Conservation (phyloP, 1,284 basidiomycete species). For the Puccinia polysora region DNA sequence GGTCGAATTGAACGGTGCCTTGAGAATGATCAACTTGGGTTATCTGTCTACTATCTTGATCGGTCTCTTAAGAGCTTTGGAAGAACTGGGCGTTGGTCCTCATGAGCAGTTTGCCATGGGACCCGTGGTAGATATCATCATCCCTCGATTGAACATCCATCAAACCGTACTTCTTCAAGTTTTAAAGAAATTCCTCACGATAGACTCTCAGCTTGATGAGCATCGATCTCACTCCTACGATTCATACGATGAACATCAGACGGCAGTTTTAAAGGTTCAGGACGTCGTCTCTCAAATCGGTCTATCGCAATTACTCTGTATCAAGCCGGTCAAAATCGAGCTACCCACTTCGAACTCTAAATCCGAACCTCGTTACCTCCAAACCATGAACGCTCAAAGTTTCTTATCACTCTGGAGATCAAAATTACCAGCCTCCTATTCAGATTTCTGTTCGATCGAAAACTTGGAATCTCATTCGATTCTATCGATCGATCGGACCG, state of each 20-base stretch:
- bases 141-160: slow-evolving; percentile 2
- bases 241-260: slow-evolving; percentile 2
- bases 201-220: slow-evolving; percentile 1
- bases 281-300: slow-evolving; percentile 31
- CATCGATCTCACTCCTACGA: too few species aligned
- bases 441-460: slow-evolving; percentile 15
- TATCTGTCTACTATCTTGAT: slow-evolving; percentile 31
- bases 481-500: slow-evolving; percentile 17
- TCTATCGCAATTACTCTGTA: slow-evolving; percentile 21
- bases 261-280: not conserved
- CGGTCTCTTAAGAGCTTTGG: slow-evolving; percentile 11
- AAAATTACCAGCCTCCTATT: not conserved
- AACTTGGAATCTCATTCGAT: slow-evolving; percentile 37
- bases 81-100: slow-evolving; percentile 21
- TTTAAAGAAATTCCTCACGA: slow-evolving; percentile 2
- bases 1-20: not conserved
- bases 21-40: slow-evolving; percentile 29
- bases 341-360: slow-evolving; percentile 9
- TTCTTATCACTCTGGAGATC: slow-evolving; percentile 30
- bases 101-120: slow-evolving; percentile 20
- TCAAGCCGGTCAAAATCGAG: slow-evolving; percentile 28
- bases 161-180: slow-evolving; percentile 22
- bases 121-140: slow-evolving; percentile 21
- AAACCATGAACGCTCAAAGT: slow-evolving; percentile 9
- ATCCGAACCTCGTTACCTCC: slow-evolving; percentile 14